Percentiles rank a stretch among this genome's conserved stretches.
Conservation (phyloP, 2,329 filamentous ascomycete species). For the Biscogniauxia sp. region DNA sequence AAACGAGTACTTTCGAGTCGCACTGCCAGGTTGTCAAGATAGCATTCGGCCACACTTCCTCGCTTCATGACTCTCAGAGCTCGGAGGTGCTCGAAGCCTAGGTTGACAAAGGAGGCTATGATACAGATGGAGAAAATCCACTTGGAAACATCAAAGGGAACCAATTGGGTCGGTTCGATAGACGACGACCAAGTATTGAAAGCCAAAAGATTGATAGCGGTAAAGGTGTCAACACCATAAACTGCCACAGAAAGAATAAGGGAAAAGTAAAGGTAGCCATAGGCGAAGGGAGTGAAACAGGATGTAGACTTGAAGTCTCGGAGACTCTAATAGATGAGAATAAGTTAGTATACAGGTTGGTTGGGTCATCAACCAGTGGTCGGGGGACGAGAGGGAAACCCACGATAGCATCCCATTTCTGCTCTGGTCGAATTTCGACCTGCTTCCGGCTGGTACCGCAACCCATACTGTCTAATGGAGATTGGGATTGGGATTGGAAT, state of each 20-base stretch:
- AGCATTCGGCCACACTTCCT: constrained; percentile 86
- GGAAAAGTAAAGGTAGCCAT: constrained; percentile 80
- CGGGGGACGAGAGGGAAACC: constrained; percentile 31
- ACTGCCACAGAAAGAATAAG: constrained; percentile 77
- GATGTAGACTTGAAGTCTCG: constrained; percentile 82
- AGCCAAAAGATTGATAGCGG: constrained; percentile 82
- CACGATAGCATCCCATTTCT: constrained; percentile 94
- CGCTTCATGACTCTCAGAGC: constrained; percentile 78
- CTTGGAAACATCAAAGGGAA: constrained; percentile 76
- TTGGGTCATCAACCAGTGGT: constrained; percentile 1
- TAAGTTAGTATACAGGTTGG: constrained; percentile 6
- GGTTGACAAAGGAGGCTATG: constrained; percentile 81
- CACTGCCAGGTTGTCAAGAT: constrained; percentile 83
- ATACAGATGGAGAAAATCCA: constrained; percentile 97
- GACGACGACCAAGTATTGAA: constrained; percentile 88
- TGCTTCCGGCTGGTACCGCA: constrained; percentile 61
- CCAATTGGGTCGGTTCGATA: constrained; percentile 66
- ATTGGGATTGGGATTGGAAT: not conserved
- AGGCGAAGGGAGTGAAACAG: constrained; percentile 74
- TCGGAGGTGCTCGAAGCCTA: constrained; percentile 75
- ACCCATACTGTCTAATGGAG: constrained; percentile 52
- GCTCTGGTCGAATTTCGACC: constrained; percentile 71
- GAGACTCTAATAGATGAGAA: constrained; percentile 38
- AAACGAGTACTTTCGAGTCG: constrained; percentile 80
- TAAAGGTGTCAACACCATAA: constrained; percentile 89